Base-by-base conservation (phyloP, 164 flowering plant genomes). In the Euptelea pleiosperma region DNA sequence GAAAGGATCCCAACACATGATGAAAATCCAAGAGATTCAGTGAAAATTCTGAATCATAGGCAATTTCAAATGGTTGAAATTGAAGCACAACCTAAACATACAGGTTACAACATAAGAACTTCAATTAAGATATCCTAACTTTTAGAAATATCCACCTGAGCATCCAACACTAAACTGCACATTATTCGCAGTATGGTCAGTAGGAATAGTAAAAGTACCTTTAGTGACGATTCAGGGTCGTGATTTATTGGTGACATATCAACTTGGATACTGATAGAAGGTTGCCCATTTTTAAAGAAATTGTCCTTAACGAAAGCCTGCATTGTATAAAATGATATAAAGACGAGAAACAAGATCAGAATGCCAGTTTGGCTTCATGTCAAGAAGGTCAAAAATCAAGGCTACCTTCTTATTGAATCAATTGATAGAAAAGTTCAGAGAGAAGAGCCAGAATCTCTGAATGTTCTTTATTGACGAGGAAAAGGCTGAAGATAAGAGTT, bases 31-130 rank as follows among this genome's bases (percentile, higher is more conserved):
- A 40, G 22, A 82, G 46, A 60, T 69, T 69, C 45, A 57, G 64
- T 21, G 84, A 35, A 63, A 85, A 65, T 3, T 69, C 73, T 14
- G 75, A 44, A 67, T 84, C 82, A 61, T 50, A 82, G 16, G 71
- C 55, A 46, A 82, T 72, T 68, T 83, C 85, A 63, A 81, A 60
- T 37, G 87, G 83, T 63, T 78, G 76, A 62, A 93, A 82, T 63
- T 78, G 76, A 62, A 93, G 65, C 61, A 65, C 46, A 44, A 82
- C 85, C 98, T 92, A 67, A 25, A 37, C 30, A 66, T 4, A 58
- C 22, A 70, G 40, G 47, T 47, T 22, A n/a, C 3, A 59, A 5
- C 42, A 48, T 16, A 46, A 25, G 8, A 56, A 45, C 26, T 15
- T 22, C 4, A 37, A 37, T 24, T 28, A 42, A 16, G 4, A 18